Conservation (phyloP, 768 basidiomycete species). For the Pleurotus giganteus region DNA sequence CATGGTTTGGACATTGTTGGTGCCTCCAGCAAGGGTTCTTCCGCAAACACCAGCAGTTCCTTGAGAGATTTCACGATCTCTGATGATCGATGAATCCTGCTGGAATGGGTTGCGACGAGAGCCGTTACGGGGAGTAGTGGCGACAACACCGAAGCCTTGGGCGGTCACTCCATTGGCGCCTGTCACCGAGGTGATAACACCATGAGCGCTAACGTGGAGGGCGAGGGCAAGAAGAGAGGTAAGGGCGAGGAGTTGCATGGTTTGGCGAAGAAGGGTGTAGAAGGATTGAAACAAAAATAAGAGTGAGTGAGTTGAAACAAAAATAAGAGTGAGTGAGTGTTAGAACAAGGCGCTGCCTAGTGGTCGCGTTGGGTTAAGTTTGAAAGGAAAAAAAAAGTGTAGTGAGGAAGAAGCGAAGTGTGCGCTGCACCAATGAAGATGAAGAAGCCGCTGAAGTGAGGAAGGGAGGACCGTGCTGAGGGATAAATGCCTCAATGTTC, state of each 20-base stretch:
- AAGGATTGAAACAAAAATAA: background rate
- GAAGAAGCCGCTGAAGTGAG: background rate
- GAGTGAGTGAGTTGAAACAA: background rate
- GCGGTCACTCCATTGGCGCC: background rate
- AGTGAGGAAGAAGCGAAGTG: background rate
- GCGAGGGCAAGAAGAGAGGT: background rate
- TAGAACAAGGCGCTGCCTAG: background rate
- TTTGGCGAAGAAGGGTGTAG: background rate
- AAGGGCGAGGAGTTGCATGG: constrained; percentile 1
- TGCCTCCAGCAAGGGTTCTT: background rate
- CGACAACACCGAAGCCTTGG: background rate
- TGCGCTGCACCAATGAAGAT: background rate
- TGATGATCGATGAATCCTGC: background rate
- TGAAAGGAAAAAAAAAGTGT: too few species aligned
- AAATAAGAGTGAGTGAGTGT: background rate
- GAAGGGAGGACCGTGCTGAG: background rate
- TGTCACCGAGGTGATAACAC: background rate
- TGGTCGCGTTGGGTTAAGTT: background rate
- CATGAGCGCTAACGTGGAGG: background rate
- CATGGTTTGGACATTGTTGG: background rate
- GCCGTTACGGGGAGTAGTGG: background rate
- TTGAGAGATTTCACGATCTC: background rate
- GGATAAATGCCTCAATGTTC: background rate
- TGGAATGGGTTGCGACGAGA: background rate
- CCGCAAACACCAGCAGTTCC: constrained; percentile 1